These are phyloP conservation scores for Sphagnum fallax DNA, from an alignment of 228 moss, liverwort and hornwort species.

Conservation along the genomic window DNA sequence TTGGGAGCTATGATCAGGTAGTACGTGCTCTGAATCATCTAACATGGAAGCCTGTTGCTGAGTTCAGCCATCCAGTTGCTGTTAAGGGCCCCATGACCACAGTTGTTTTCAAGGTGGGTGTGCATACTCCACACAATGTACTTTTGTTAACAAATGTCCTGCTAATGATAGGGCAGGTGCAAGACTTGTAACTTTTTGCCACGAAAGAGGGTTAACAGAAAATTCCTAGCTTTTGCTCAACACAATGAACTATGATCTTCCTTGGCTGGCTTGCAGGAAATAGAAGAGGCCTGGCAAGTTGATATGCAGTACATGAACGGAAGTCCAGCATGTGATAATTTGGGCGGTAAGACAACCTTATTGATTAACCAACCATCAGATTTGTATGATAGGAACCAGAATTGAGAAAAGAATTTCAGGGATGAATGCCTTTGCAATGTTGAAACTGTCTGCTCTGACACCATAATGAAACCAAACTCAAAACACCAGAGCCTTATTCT, in stretches of 20 bases:
- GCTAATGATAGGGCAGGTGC: not conserved
- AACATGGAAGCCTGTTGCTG: conserved; percentile 84
- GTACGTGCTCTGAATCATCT: conserved; percentile 82
- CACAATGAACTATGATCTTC: no score
- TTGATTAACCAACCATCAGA: no score
- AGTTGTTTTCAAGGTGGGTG: conserved; percentile 82
- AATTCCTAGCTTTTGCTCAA: no score
- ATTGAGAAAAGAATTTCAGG: no score
- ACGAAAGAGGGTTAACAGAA: no score
- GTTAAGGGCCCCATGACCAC: conserved; percentile 76
- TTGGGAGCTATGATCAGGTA: conserved; percentile 96
- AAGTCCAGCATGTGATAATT: conserved; percentile 25
- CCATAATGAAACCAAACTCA: no score
- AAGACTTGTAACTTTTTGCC: not conserved
- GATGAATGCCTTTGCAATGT: no score
- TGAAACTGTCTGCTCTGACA: no score
- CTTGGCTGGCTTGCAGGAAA: conserved; percentile 42
- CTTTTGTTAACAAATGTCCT: not conserved
- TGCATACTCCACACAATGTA: not conserved
- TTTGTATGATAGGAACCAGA: no score
- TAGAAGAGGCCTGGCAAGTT: conserved; percentile 72
- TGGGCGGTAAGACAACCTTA: not conserved
- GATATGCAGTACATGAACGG: conserved; percentile 62
- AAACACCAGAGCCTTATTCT: no score
- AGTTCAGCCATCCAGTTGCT: conserved; percentile 73